phyloP scores from a whole-genome alignment of 805 yeast species.

The Debaryomyces hansenii region DNA sequence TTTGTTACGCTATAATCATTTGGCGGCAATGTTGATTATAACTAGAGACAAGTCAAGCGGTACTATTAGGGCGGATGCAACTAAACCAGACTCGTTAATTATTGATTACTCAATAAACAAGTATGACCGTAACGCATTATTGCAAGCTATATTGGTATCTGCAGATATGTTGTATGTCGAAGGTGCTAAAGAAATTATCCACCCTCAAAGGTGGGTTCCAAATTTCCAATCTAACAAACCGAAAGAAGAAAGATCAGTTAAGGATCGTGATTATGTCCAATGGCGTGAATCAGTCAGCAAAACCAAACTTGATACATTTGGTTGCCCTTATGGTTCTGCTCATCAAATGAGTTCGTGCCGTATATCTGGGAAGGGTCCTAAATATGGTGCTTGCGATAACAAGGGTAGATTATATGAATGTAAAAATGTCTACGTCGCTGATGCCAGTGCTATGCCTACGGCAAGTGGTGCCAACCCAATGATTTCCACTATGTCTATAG shows the following conservation, averaged over 20 bases:
- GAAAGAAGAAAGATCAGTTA: slow-evolving; percentile 35
- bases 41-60: slow-evolving; percentile 49
- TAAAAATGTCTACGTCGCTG: slow-evolving; percentile 49
- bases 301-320: slow-evolving; percentile 27
- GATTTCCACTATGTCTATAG: slow-evolving; percentile 48
- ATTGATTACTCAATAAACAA: slow-evolving; percentile 42
- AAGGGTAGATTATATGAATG: slow-evolving; percentile 50
- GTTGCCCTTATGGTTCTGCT: slow-evolving; percentile 44
- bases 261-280: slow-evolving; percentile 43
- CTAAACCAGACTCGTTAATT: slow-evolving; percentile 29
- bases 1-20: slow-evolving; percentile 35
- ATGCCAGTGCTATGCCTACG: slow-evolving; percentile 50
- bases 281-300: slow-evolving; percentile 33
- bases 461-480: slow-evolving; percentile 58
- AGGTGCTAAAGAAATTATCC: slow-evolving; percentile 47
- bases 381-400: slow-evolving; percentile 42
- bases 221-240: slow-evolving; percentile 37
- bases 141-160: slow-evolving; percentile 34
- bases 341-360: slow-evolving; percentile 57
- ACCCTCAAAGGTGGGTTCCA: slow-evolving; percentile 33
- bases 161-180: slow-evolving; percentile 48
- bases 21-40: slow-evolving; percentile 42
- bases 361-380: slow-evolving; percentile 48
- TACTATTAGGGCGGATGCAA: slow-evolving; percentile 29
- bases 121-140: slow-evolving; percentile 42